Evolutionary conservation across 805 yeast species (phyloP).

Genomic region (Limtongia smithiae): DNA sequence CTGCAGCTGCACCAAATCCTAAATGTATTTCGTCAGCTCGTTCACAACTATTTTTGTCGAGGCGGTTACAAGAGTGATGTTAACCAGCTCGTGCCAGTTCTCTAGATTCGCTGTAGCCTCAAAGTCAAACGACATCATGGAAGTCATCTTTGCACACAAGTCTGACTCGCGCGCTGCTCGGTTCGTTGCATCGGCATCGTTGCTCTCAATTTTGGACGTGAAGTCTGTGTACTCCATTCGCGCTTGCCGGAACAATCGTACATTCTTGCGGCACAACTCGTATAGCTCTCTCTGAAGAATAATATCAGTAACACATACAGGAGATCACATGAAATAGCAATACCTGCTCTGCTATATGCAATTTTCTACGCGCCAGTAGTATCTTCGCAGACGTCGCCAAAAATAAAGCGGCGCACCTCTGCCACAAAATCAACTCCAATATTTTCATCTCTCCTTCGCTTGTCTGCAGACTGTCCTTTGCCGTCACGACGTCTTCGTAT

Average conservation of each 20-base stretch:
- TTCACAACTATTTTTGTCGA: too few relatives aligned
- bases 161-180: too few relatives aligned
- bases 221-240: neutral
- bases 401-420: slow-evolving; percentile 1
- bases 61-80: too few relatives aligned
- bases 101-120: slow-evolving; percentile 18
- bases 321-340: too few relatives aligned
- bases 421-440: slow-evolving; percentile 6
- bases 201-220: neutral
- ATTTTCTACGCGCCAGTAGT: slow-evolving; percentile 8
- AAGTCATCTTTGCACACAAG: slow-evolving; percentile 1
- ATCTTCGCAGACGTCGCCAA: slow-evolving; percentile 11
- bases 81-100: slow-evolving; percentile 10
- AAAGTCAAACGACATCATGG: slow-evolving; percentile 15
- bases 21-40: too few relatives aligned
- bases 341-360: slow-evolving; percentile 7
- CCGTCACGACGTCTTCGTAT: neutral
- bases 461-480: neutral
- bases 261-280: slow-evolving; percentile 5
- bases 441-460: neutral
- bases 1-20: slow-evolving; percentile 1
- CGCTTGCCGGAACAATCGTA: neutral
- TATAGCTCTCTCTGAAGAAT: neutral
- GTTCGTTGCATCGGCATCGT: neutral
- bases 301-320: too few relatives aligned